Base-by-base conservation (phyloP, 2,329 filamentous ascomycete genomes). In the Clonostachys chloroleuca region DNA sequence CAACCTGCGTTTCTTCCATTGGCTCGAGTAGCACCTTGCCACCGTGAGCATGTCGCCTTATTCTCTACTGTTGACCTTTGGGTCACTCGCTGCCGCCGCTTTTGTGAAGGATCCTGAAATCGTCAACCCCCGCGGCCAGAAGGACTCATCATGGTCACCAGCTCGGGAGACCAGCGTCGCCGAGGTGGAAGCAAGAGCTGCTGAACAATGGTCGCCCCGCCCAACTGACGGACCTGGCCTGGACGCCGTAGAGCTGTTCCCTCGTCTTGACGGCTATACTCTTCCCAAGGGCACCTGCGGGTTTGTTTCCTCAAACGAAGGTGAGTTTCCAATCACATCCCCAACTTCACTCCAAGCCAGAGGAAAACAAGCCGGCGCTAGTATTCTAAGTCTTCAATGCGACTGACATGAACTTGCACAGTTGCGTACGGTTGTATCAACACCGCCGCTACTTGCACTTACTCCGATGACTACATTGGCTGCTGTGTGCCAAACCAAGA, bases 251-350 rank as follows among this genome's bases (percentile, higher is more conserved):
- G 49, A 54, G 8, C 42, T 65, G 18, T 30, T 59, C 46, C 50
- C 51, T 5, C 60, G 63, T 14, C 48, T 57, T 8, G 53, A 60
- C 5, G 64, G 55, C 2, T 64, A 58, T 37, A 62, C 55, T 3
- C 45, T 65, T 18, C 52, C 48, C 3, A 45, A 55, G 5, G 52
- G 53, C 34, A 66, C 63, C 1, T 67, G 65, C 42, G 64, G 64
- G 9, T 67, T 56, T 44, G 53, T 61, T 14, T 44, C 42, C 8
- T 46, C 45, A 16, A 50, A 53, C 36, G 58, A 56, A 49, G 58
- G 64, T 67, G 49, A 59, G 64, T 60, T 6, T 20, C 42, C 42
- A 24, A 20, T 6, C 13, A 13, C 13, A n/a, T 34, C 18, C 6
- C 12, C 20, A 34, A 7, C 18, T 20, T 33, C 12, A 14, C 13